Base-by-base conservation (phyloP, 1,139 yeast genomes). In the Saccharomyces hybrid region DNA sequence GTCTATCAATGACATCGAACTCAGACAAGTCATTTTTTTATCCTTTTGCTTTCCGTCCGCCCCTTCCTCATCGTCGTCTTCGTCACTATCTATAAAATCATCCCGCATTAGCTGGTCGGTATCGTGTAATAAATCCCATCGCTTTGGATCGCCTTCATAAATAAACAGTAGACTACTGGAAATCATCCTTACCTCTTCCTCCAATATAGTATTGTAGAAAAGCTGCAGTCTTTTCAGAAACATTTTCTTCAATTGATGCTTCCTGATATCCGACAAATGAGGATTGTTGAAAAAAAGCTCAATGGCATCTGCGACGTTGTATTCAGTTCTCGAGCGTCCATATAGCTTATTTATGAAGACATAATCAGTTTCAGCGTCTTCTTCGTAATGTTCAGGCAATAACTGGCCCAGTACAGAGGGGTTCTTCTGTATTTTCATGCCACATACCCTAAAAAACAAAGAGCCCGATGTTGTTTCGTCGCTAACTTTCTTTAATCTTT, bases 391-490 rank as follows among this genome's bases (percentile, higher is more conserved):
- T 13, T 51, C 49, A 2, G 51, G 44, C 44, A 5, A 38, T 32
- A 34, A 60, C 59, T n/a, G 59, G 52, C 1, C 26, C 54, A 0
- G 59, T 20, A 44, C 29, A 11, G 5, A 13, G 3, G 41, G 13
- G 46, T 16, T 60, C 51, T 46, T 59, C 65, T 48, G 76, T 2
- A 85, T 70, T 62, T 84, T 85, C 95, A 93, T 88, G 0, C 99
- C 99, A 61, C 98, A 91, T 1, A 93, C 79, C 56, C 99, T 74
- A 59, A 85, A 82, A 23, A 82, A 78, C 20, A 88, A 73, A 1
- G 84, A 72, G 0, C 97, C 96, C 52, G 95, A 85, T 1, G 98
- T 93, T 1, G 98, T 91, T 0, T 74, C 59, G 1, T 71, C 66
- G 47, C 95, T 79, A 0, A 93, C 97, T 46, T 76, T 69, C 34